A percentile compares a stretch with the other conserved stretches of the same genome.
Conservation (phyloP, 768 basidiomycete species). For the Mrakia frigida region DNA sequence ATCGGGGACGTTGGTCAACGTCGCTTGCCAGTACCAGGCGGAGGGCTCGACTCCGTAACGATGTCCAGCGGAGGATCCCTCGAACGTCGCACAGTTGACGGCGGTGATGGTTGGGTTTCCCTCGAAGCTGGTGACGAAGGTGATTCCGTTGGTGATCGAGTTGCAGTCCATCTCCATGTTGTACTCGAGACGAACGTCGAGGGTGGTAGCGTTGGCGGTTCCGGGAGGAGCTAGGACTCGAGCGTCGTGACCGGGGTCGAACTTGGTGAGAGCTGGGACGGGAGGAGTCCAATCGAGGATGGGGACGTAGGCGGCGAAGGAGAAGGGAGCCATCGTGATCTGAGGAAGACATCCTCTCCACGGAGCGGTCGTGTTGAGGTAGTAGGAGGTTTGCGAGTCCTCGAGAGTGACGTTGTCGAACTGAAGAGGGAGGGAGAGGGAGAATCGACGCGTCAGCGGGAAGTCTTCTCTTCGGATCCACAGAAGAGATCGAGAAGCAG, state of each 20-base stretch:
- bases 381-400: conserved; percentile 62
- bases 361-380: conserved; percentile 56
- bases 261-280: conserved; percentile 68
- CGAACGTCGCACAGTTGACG: conserved; percentile 51
- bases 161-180: conserved; percentile 69
- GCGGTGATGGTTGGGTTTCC: conserved; percentile 55
- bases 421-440: not conserved
- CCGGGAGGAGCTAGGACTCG: conserved; percentile 55
- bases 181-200: conserved; percentile 73
- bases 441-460: not conserved
- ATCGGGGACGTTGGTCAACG: conserved; percentile 68
- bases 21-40: conserved; percentile 67
- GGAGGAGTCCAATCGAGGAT: conserved; percentile 61
- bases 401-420: conserved; percentile 71
- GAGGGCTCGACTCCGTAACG: conserved; percentile 57
- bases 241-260: conserved; percentile 79
- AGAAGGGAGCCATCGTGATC: conserved; percentile 65
- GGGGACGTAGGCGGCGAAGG: conserved; percentile 79
- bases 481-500: not conserved
- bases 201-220: conserved; percentile 53
- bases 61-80: conserved; percentile 47
- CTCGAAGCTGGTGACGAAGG: conserved; percentile 55
- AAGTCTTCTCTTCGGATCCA: too few species aligned
- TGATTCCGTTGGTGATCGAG: conserved; percentile 59
- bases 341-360: conserved; percentile 67